A percentile compares a stretch with the other conserved stretches of the same genome.
These are phyloP conservation scores for Chytriomyces confervae DNA, from an alignment of 192 early-diverging fungal genomes.

Conservation along the genomic window DNA sequence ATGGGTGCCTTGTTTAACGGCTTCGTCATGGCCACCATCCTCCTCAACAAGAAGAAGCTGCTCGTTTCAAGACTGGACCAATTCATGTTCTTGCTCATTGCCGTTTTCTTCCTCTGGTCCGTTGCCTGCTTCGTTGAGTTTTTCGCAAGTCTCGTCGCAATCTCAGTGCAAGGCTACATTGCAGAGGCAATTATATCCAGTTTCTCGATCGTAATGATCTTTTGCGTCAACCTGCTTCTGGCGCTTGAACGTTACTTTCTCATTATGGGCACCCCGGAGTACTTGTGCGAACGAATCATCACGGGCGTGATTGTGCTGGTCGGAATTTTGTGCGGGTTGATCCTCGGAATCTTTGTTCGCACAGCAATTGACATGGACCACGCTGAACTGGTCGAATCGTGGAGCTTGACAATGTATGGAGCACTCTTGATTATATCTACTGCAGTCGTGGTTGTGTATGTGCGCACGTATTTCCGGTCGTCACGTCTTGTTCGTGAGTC, in stretches of 20 bases:
- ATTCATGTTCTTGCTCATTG: constrained; percentile 7
- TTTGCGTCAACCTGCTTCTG: neutral
- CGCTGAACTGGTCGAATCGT: neutral
- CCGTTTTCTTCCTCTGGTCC: constrained; percentile 12
- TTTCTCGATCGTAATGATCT: neutral
- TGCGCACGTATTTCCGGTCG: neutral
- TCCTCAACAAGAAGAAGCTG: neutral
- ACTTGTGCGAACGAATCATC: neutral
- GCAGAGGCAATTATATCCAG: neutral
- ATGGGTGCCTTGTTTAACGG: constrained; percentile 5
- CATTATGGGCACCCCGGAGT: neutral
- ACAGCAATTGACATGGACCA: neutral
- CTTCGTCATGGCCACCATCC: neutral
- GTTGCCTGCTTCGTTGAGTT: neutral
- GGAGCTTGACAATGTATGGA: neutral
- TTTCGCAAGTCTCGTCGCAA: neutral
- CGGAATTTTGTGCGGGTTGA: neutral
- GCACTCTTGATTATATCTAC: neutral
- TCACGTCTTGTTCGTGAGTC: neutral
- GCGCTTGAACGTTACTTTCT: neutral
- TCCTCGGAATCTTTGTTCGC: neutral
- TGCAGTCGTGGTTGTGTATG: neutral
- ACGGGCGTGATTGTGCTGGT: neutral
- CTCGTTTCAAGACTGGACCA: constrained; percentile 10
- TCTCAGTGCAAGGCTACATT: neutral